phyloP scores from a whole-genome alignment of 208 protist genomes.

The Porcisia hertigi region DNA sequence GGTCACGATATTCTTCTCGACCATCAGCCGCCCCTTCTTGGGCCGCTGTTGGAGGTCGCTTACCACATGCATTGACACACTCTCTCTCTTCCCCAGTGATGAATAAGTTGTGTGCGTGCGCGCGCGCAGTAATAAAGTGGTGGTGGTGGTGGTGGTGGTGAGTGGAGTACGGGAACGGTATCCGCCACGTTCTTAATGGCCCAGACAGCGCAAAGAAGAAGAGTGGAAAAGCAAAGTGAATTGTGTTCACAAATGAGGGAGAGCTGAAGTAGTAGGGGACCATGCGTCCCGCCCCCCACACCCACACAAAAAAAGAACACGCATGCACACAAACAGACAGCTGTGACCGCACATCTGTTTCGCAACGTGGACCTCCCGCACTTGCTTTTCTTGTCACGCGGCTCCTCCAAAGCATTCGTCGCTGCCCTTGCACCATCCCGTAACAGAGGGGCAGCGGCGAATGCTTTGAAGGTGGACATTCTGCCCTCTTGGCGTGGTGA shows the following conservation, averaged over 20 bases:
- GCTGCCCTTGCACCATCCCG: no score
- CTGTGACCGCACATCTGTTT: neutral
- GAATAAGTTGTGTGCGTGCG: neutral
- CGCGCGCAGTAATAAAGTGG: neutral
- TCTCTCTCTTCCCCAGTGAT: slow-evolving; percentile 1
- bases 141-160: neutral
- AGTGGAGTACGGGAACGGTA: neutral
- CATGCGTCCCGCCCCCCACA: neutral
- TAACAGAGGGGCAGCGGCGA: neutral
- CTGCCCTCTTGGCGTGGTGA: neutral
- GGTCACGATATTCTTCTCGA: slow-evolving; percentile 60
- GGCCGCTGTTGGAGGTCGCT: slow-evolving; percentile 76
- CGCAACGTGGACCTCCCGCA: neutral
- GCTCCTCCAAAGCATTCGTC: neutral
- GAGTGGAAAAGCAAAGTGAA: no score
- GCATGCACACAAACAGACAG: neutral
- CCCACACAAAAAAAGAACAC: neutral
- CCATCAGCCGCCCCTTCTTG: slow-evolving; percentile 58
- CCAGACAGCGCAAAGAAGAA: neutral
- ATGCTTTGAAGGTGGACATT: neutral
- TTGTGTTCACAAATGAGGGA: neutral
- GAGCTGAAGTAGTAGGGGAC: neutral
- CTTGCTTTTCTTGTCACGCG: neutral
- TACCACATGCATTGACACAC: slow-evolving; percentile 64
- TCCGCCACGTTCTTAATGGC: neutral